Conservation (phyloP, 495 filamentous ascomycete genomes). For the Xylaria telfairii region DNA sequence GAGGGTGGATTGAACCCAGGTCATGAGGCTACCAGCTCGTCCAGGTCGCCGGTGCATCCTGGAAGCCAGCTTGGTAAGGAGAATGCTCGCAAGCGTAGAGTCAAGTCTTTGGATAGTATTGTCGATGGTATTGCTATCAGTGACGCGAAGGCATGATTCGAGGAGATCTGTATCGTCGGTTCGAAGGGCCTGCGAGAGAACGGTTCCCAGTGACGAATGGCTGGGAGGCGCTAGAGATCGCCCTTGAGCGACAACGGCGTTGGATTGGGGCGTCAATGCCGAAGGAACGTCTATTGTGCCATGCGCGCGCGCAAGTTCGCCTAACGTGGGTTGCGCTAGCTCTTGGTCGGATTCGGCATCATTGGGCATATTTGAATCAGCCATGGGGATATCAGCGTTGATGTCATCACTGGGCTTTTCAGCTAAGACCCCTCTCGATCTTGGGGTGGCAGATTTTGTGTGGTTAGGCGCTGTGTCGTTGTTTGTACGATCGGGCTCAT, state of each 20-base stretch:
- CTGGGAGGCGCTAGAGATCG: constrained; percentile 62
- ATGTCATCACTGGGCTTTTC: constrained; percentile 25
- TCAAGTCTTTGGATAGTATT: constrained; percentile 89
- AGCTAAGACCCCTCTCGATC: background rate
- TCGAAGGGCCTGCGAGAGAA: constrained; percentile 88
- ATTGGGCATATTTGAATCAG: constrained; percentile 51
- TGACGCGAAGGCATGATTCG: constrained; percentile 86
- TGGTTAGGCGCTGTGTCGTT: constrained; percentile 26
- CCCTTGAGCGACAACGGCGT: constrained; percentile 38
- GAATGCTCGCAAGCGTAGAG: constrained; percentile 74
- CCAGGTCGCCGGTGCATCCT: constrained; percentile 87
- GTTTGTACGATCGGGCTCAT: constrained; percentile 38
- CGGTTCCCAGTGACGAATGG: constrained; percentile 83
- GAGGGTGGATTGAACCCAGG: constrained; percentile 97
- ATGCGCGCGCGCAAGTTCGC: constrained; percentile 79
- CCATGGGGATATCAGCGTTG: constrained; percentile 49
- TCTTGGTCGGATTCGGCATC: constrained; percentile 58
- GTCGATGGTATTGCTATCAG: constrained; percentile 75
- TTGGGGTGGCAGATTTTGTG: constrained; percentile 21
- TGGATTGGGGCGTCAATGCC: constrained; percentile 52
- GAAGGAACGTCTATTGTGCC: constrained; percentile 80
- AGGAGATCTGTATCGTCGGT: constrained; percentile 88
- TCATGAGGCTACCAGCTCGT: constrained; percentile 86
- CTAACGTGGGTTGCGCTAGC: constrained; percentile 73
- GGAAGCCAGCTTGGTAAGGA: constrained; percentile 85